These are phyloP conservation scores for Colletotrichum viniferum DNA, from an alignment of 2,329 filamentous ascomycete genomes.

Conservation along the genomic window DNA sequence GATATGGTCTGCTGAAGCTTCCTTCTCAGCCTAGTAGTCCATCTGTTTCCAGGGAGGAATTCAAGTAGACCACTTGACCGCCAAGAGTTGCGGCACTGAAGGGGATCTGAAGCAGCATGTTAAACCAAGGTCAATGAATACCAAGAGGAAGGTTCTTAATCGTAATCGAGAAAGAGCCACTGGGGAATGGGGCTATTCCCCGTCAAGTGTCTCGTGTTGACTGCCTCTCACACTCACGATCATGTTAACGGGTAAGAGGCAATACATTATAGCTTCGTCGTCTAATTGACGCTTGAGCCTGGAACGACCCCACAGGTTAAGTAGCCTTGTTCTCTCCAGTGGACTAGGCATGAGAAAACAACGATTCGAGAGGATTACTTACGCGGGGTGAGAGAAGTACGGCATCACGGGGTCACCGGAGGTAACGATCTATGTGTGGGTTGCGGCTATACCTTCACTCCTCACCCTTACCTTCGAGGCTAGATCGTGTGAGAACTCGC, in stretches of 20 bases:
- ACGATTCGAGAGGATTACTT: background rate
- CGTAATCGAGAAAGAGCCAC: background rate
- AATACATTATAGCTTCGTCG: background rate
- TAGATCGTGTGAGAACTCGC: background rate
- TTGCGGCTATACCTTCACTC: background rate
- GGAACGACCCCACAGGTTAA: background rate
- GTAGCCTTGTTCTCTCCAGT: background rate
- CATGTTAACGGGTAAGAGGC: background rate
- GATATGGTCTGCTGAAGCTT: background rate
- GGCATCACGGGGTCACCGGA: background rate
- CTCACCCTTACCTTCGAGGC: background rate
- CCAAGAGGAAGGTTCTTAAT: background rate
- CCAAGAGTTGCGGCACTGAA: background rate
- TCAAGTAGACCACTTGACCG: background rate
- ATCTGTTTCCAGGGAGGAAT: background rate
- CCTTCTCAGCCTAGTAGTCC: background rate
- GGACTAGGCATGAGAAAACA: background rate
- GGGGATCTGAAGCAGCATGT: background rate
- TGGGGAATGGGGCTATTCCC: background rate
- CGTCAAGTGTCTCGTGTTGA: background rate
- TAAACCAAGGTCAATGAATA: background rate
- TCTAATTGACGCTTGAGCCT: background rate
- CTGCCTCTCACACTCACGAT: background rate
- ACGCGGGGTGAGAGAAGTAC: background rate
- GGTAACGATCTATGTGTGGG: background rate